Percentiles rank a stretch among this genome's conserved stretches.
Evolutionary conservation across 148 eudicot genomes (phyloP).

Genomic region (Vaccinium corymbosum): DNA sequence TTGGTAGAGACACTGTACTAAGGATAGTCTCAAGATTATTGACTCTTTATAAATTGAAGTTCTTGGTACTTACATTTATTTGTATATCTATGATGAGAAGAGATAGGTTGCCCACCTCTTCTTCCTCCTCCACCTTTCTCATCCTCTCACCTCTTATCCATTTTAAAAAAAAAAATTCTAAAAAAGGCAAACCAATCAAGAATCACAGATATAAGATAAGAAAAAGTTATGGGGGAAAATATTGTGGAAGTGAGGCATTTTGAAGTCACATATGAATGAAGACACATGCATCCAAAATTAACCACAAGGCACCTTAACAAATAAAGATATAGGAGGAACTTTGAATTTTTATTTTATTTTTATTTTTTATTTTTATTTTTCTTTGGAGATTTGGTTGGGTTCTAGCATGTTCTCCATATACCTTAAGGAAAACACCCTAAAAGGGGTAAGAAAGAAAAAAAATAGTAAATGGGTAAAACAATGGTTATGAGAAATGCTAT

Average conservation of each 20-base stretch:
- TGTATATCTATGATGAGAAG: background rate
- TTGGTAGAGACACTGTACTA: slow-evolving; percentile 39
- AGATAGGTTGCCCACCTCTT: slow-evolving; percentile 33
- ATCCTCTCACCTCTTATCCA: slow-evolving; percentile 58
- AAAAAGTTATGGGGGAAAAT: background rate
- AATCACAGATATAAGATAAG: slow-evolving; percentile 9
- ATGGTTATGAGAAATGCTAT: too few relatives aligned
- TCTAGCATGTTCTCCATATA: too few relatives aligned
- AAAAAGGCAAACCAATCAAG: slow-evolving; percentile 22
- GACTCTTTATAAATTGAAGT: slow-evolving; percentile 14
- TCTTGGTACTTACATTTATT: background rate
- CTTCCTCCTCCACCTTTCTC: slow-evolving; percentile 27
- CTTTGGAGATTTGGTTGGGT: too few relatives aligned
- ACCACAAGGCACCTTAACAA: slow-evolving; percentile 8
- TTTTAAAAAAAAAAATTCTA: background rate
- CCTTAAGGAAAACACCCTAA: too few relatives aligned
- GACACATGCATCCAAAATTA: slow-evolving; percentile 10
- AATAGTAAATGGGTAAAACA: too few relatives aligned
- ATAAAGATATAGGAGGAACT: background rate
- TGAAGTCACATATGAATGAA: slow-evolving; percentile 21
- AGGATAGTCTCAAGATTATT: slow-evolving; percentile 25
- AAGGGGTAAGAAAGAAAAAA: too few relatives aligned
- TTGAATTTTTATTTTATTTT: too few relatives aligned
- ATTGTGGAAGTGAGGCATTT: background rate
- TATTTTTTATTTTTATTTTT: too few relatives aligned